Evolutionary conservation across 257 asterid species (phyloP), one percentile per base, ranked within the genome.

Genomic region (Penstemon davidsonii): DNA sequence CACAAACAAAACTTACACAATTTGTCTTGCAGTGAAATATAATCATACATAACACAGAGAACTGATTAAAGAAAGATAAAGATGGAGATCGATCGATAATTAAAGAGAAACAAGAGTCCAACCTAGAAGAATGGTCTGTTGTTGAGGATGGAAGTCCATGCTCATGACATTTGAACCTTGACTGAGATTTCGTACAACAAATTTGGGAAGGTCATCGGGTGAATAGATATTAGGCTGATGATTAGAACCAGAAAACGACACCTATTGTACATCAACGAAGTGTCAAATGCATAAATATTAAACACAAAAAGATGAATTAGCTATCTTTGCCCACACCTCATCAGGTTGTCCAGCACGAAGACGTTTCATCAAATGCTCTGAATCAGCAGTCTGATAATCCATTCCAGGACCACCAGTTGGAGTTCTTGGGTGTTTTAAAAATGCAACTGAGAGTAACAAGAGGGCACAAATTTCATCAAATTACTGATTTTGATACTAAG

Each of bases 161-260:
- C 99, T 90, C 99, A 88, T 90, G 70, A 88, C 95, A 75, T 87
- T 88, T 62, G 99, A 90, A 63, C 99, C 99, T 77, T 93, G 97
- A 76, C 86, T 88, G 70, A 93, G 92, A 62, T 84, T 91, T 61
- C 97, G 86, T 55, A 83, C 78, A 68, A 86, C 96, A 75, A 84
- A 78, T 86, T 87, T 93, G 50, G 99, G 99, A 73, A 93, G 96
- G 83, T 93, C 99, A 78, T 93, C 99, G 42, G 87, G 87, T 60
- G 99, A 88, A 82, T 79, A 84, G 57, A 76, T 75, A 77, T 82
- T 84, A 39, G 92, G 78, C 44, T 85, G 87, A 79, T 91, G 96
- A 68, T 89, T 79, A 9, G 96, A 76, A 71, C 96, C 95, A 72
- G 97, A 87, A 82, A 88, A 90, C 49, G 96, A 87, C 52, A 91